Conservation (phyloP, 2,329 filamentous ascomycete genomes). For the Penicillium sp. region DNA sequence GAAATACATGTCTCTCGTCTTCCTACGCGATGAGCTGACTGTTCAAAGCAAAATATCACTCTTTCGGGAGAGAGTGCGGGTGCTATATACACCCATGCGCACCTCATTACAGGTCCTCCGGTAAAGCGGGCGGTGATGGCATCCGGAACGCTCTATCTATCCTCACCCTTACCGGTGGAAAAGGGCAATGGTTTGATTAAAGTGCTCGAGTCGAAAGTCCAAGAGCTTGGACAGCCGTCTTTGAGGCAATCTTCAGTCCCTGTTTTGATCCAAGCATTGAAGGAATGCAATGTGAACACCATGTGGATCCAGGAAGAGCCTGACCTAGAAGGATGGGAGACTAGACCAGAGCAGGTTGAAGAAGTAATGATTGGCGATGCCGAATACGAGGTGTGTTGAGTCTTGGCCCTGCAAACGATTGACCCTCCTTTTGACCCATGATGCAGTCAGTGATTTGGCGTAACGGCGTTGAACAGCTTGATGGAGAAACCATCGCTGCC, state of each 20-base stretch:
- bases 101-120: conserved; percentile 35
- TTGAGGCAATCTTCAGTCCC: conserved; percentile 33
- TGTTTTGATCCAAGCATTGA: conserved; percentile 36
- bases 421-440: background rate
- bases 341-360: conserved; percentile 32
- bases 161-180: conserved; percentile 42
- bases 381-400: conserved; percentile 42
- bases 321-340: conserved; percentile 41
- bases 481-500: conserved; percentile 34
- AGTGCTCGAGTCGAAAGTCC: conserved; percentile 29
- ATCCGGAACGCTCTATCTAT: conserved; percentile 48
- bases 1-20: too few relatives aligned
- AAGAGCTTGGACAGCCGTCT: conserved; percentile 27
- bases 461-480: conserved; percentile 43
- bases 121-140: conserved; percentile 41
- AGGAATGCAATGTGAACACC: conserved; percentile 41
- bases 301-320: conserved; percentile 47
- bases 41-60: conserved; percentile 40
- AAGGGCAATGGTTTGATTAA: conserved; percentile 35
- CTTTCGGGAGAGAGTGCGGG: conserved; percentile 51
- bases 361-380: conserved; percentile 47
- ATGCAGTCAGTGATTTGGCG: conserved; percentile 48
- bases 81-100: conserved; percentile 49
- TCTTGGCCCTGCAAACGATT: background rate
- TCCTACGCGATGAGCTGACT: background rate